phyloP scores from a whole-genome alignment of 495 filamentous ascomycete genomes.

The Endocarpon pusillum region DNA sequence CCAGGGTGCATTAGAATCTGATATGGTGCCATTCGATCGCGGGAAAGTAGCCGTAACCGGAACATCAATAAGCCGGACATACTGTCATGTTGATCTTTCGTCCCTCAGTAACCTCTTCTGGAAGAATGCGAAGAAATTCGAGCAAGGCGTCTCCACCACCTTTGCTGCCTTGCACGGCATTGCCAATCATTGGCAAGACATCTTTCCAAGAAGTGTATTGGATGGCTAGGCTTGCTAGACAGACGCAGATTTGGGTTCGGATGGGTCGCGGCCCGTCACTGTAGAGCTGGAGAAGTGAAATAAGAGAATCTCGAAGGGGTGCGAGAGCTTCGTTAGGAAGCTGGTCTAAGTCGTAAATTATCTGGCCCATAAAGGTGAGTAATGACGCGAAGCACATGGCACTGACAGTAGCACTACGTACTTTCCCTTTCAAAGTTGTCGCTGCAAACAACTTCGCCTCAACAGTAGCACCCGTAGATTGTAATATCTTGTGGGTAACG shows the following conservation, averaged over 20 bases:
- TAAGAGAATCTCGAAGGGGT: conserved; percentile 62
- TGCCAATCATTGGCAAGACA: conserved; percentile 65
- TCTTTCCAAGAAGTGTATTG: conserved; percentile 96
- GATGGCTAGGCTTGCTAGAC: conserved; percentile 80
- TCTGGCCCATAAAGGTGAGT: conserved; percentile 32
- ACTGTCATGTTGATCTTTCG: conserved; percentile 97
- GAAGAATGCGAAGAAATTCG: conserved; percentile 89
- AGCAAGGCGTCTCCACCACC: conserved; percentile 68
- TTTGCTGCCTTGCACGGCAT: conserved; percentile 58
- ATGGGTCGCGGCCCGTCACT: conserved; percentile 76
- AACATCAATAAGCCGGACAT: conserved; percentile 43
- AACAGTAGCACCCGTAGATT: conserved; percentile 49
- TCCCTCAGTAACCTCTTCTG: conserved; percentile 97
- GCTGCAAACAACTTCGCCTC: conserved; percentile 91
- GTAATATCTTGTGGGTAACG: conserved; percentile 66
- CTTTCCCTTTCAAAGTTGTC: conserved; percentile 95
- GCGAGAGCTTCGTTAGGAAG: conserved; percentile 58
- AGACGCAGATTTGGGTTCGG: conserved; percentile 86
- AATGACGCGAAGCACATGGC: conserved; percentile 4
- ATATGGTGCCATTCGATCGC: conserved; percentile 11
- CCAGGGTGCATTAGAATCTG: conserved; percentile 33
- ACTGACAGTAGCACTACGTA: conserved; percentile 23
- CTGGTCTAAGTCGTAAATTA: conserved; percentile 72
- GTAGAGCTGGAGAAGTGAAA: conserved; percentile 61
- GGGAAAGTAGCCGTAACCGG: conserved; percentile 7